Evolutionary conservation across 2,329 filamentous ascomycete species (phyloP).

Genomic region (Daldinia sp.): DNA sequence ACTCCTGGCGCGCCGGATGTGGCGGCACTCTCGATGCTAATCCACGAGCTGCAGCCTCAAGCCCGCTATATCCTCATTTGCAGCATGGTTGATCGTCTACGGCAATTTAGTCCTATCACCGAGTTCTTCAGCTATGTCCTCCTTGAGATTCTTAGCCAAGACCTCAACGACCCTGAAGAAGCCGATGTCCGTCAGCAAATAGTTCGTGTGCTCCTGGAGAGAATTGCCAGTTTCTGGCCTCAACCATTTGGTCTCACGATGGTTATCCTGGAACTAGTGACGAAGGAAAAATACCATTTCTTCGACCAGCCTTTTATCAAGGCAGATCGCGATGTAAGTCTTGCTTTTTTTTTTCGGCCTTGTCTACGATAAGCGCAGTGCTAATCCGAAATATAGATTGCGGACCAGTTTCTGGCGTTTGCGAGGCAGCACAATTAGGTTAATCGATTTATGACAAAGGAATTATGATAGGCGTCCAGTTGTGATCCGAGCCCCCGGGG

Average conservation of each 20-base stretch:
- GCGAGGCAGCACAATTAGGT: conserved; percentile 39
- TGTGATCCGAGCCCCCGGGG: not conserved
- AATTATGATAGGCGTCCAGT: not conserved
- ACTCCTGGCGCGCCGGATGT: conserved; percentile 72
- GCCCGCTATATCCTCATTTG: conserved; percentile 84
- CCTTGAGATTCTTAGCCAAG: conserved; percentile 83
- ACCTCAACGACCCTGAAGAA: conserved; percentile 77
- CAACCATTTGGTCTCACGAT: conserved; percentile 96
- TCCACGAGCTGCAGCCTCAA: conserved; percentile 77
- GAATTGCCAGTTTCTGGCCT: conserved; percentile 86
- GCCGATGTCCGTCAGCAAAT: conserved; percentile 89
- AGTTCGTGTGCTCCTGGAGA: conserved; percentile 85
- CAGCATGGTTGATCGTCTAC: conserved; percentile 89
- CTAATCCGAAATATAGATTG: conserved; percentile 40
- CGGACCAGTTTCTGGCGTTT: conserved; percentile 44
- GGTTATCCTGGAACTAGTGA: conserved; percentile 86
- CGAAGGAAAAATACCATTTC: conserved; percentile 90
- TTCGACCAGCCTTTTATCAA: conserved; percentile 95
- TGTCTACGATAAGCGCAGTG: not conserved
- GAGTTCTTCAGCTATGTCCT: conserved; percentile 91
- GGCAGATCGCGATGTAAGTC: conserved; percentile 79
- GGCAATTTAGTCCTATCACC: conserved; percentile 88
- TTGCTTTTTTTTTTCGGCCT: not conserved
- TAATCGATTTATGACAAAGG: not conserved
- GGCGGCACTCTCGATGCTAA: conserved; percentile 76